Evolutionary conservation across 441 rosid species (phyloP).

Genomic region (Capsella rubella): DNA sequence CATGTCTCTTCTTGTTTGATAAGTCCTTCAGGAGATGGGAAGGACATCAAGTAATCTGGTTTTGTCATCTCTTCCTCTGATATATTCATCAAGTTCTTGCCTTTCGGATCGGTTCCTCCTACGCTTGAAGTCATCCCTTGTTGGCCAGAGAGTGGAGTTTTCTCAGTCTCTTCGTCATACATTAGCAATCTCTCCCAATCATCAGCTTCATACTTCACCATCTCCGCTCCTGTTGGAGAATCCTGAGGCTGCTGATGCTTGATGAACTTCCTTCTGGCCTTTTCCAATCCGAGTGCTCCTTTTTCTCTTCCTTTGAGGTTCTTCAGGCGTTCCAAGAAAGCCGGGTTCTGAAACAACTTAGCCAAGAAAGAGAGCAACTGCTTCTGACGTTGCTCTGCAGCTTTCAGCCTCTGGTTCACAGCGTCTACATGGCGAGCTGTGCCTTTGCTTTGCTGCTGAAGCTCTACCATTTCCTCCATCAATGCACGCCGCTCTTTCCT

Average conservation of each 20-base stretch:
- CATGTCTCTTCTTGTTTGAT: conserved; percentile 65
- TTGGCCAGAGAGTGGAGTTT: conserved; percentile 46
- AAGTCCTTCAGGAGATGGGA: conserved; percentile 53
- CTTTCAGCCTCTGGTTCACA: conserved; percentile 69
- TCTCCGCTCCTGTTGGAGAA: conserved; percentile 50
- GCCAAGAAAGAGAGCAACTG: conserved; percentile 85
- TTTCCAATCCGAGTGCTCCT: conserved; percentile 48
- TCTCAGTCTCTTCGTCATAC: conserved; percentile 40
- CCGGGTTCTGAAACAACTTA: conserved; percentile 72
- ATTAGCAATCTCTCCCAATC: conserved; percentile 51
- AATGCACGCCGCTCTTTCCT: conserved; percentile 66
- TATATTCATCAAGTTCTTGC: conserved; percentile 52
- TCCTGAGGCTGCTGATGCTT: conserved; percentile 59
- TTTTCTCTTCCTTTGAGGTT: conserved; percentile 58
- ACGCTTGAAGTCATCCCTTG: conserved; percentile 51
- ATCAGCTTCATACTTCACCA: conserved; percentile 58
- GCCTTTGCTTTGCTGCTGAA: conserved; percentile 72
- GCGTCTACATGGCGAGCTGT: conserved; percentile 56
- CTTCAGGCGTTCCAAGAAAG: conserved; percentile 60
- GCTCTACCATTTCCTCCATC: conserved; percentile 82
- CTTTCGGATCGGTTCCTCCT: conserved; percentile 49
- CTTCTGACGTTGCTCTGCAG: conserved; percentile 79
- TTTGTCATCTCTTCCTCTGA: conserved; percentile 46
- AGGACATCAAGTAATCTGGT: conserved; percentile 54
- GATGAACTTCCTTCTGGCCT: conserved; percentile 66